Conservation (phyloP, 1,284 basidiomycete genomes). For the Thecaphora thlaspeos region DNA sequence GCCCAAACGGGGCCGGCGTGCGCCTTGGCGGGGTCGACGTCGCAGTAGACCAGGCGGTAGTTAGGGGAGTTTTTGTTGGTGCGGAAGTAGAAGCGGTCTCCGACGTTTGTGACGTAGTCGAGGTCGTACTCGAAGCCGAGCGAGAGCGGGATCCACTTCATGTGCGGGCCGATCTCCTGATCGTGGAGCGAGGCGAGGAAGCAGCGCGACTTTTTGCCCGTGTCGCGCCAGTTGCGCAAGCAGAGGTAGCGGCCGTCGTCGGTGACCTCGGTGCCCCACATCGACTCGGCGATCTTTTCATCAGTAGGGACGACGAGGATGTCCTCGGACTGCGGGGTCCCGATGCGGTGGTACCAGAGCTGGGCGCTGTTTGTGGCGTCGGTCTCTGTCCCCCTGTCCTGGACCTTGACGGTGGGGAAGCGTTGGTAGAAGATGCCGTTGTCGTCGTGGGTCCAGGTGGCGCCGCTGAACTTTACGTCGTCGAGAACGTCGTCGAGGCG, state of each 20-base stretch:
- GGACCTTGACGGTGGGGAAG: slow-evolving; percentile 40
- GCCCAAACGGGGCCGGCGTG: slow-evolving; percentile 28
- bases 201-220: slow-evolving; percentile 47
- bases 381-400: slow-evolving; percentile 53
- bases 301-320: slow-evolving; percentile 50
- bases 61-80: slow-evolving; percentile 55
- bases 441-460: slow-evolving; percentile 52
- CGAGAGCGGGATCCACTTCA: slow-evolving; percentile 50
- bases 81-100: slow-evolving; percentile 50
- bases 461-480: slow-evolving; percentile 50
- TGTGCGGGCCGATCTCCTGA: slow-evolving; percentile 9
- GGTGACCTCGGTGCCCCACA: slow-evolving; percentile 46
- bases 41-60: slow-evolving; percentile 45
- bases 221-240: slow-evolving; percentile 48
- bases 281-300: slow-evolving; percentile 33
- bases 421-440: slow-evolving; percentile 54
- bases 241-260: slow-evolving; percentile 51
- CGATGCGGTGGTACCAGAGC: slow-evolving; percentile 54
- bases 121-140: slow-evolving; percentile 47
- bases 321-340: slow-evolving; percentile 48
- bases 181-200: slow-evolving; percentile 40
- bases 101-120: slow-evolving; percentile 48
- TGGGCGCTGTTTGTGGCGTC: slow-evolving; percentile 52
- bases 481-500: slow-evolving; percentile 45
- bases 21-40: slow-evolving; percentile 29